These are phyloP conservation scores for Pilasporangium apinafurcum DNA, from an alignment of 352 stramenopile genomes.

Conservation along the genomic window DNA sequence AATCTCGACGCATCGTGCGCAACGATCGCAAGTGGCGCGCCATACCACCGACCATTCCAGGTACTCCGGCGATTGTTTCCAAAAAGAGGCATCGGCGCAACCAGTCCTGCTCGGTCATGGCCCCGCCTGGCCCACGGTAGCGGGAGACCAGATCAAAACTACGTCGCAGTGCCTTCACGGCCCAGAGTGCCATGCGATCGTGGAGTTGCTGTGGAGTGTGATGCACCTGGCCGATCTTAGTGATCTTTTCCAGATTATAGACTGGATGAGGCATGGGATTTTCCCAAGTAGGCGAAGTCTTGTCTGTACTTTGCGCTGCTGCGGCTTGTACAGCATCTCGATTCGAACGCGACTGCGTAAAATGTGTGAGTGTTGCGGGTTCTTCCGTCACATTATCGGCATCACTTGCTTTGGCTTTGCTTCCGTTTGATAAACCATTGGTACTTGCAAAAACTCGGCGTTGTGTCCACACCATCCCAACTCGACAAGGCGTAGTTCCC, in stretches of 20 bases:
- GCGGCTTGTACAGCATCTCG: no score
- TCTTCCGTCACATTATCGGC: no score
- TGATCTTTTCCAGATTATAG: constrained; percentile 26
- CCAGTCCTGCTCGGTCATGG: constrained; percentile 56
- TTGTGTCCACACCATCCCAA: no score
- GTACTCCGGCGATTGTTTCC: constrained; percentile 62
- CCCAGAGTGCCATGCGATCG: constrained; percentile 21
- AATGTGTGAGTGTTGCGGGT: no score
- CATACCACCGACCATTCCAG: constrained; percentile 62
- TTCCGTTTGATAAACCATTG: no score
- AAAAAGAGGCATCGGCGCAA: constrained; percentile 62
- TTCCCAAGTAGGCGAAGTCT: constrained; percentile 20
- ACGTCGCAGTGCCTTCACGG: constrained; percentile 32
- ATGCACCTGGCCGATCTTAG: constrained; percentile 18
- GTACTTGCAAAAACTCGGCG: no score
- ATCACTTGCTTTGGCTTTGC: no score
- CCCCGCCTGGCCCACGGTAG: constrained; percentile 34
- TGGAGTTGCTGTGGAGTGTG: constrained; percentile 22
- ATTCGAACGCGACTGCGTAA: no score
- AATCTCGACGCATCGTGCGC: constrained; percentile 68
- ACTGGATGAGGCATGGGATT: constrained; percentile 30
- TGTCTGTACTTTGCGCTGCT: no score
- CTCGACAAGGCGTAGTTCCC: no score
- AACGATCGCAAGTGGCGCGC: constrained; percentile 72
- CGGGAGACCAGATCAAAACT: constrained; percentile 38